Conservation (phyloP, 805 yeast genomes). For the Candida wancherniae region DNA sequence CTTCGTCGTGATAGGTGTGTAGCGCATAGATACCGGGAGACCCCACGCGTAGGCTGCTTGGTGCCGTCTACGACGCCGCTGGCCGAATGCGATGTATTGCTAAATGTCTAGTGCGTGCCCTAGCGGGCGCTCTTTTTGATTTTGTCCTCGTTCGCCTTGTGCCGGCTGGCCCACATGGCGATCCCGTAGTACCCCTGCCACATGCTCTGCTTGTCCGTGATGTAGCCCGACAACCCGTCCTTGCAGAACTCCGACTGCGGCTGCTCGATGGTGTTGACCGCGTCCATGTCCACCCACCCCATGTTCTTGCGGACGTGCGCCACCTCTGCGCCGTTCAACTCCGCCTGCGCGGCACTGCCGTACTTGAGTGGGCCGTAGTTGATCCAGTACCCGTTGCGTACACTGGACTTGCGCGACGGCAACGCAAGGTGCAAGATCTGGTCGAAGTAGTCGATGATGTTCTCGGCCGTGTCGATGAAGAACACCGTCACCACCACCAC, state of each 20-base stretch:
- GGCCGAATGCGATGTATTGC: too few species aligned
- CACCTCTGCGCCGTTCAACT: constrained; percentile 70
- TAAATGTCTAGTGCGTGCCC: too few species aligned
- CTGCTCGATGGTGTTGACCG: constrained; percentile 12
- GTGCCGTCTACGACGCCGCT: too few species aligned
- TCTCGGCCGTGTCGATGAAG: constrained; percentile 91
- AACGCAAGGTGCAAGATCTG: constrained; percentile 46
- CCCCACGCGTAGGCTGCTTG: too few species aligned
- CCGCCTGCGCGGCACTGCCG: constrained; percentile 78
- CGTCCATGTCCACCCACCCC: constrained; percentile 56
- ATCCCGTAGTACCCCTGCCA: constrained; percentile 80
- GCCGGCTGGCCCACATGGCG: constrained; percentile 48
- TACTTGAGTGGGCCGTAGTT: constrained; percentile 91
- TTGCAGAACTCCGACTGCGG: constrained; percentile 5
- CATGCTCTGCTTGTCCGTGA: constrained; percentile 60
- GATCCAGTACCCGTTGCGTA: constrained; percentile 66
- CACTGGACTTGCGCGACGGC: constrained; percentile 24
- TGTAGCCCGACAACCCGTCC: constrained; percentile 50
- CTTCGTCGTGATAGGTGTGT: too few species aligned
- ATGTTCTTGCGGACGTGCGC: constrained; percentile 42
- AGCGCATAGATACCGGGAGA: too few species aligned
- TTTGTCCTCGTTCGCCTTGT: constrained; percentile 20
- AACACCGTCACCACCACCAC: constrained; percentile 64
- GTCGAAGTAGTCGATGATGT: constrained; percentile 69
- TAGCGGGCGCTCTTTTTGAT: constrained; percentile 10